phyloP scores from a whole-genome alignment of 306 rosid species.

The Arachis stenosperma region DNA sequence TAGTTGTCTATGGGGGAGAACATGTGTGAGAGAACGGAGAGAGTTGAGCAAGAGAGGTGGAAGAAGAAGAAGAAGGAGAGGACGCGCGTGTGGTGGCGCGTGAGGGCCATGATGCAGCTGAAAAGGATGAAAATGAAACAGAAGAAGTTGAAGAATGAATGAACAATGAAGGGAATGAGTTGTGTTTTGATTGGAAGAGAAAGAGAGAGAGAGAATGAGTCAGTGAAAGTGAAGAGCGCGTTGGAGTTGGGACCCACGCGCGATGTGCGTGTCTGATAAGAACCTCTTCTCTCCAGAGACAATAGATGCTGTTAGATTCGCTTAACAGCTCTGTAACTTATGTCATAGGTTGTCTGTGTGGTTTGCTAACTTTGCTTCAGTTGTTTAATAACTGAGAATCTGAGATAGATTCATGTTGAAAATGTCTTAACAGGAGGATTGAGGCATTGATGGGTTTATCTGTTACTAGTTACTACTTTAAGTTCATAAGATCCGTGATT shows the following conservation, averaged over 20 bases:
- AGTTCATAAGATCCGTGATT: too few relatives aligned
- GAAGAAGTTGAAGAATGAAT: neutral
- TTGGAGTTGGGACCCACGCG: constrained; percentile 7
- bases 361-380: too few relatives aligned
- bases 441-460: too few relatives aligned
- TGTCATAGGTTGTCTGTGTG: too few relatives aligned
- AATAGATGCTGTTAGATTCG: neutral
- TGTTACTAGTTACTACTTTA: too few relatives aligned
- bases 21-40: constrained; percentile 43
- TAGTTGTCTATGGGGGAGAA: constrained; percentile 82
- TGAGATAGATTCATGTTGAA: too few relatives aligned
- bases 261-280: neutral
- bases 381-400: too few relatives aligned
- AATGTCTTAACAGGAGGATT: too few relatives aligned
- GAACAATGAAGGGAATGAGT: neutral
- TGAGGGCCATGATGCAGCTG: neutral
- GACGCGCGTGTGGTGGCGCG: constrained; percentile 4
- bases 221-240: neutral
- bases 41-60: constrained; percentile 40
- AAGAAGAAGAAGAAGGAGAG: constrained; percentile 33
- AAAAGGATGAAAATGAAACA: neutral
- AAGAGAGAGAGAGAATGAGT: neutral
- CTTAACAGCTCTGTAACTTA: neutral
- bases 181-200: neutral
- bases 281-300: neutral